These are phyloP conservation scores for Albizia julibrissin DNA, from an alignment of 306 rosid species.

Conservation along the genomic window DNA sequence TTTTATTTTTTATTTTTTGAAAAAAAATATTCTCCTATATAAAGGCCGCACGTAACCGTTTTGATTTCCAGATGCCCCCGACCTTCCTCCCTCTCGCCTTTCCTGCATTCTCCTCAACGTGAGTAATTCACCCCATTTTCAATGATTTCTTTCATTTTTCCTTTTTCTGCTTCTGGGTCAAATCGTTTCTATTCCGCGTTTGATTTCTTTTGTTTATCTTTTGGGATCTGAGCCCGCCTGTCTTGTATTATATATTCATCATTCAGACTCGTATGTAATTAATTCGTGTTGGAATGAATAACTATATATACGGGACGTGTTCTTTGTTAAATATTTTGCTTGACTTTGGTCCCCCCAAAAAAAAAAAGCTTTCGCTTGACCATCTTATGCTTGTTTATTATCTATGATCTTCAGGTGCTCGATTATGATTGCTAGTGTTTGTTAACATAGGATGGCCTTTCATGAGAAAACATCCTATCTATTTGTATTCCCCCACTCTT, in stretches of 20 bases:
- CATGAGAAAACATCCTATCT: neutral
- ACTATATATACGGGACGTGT: neutral
- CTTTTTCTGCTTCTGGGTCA: neutral
- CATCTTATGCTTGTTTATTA: neutral
- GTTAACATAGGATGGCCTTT: neutral
- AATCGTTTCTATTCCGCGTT: neutral
- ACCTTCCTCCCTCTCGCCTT: neutral
- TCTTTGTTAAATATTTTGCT: neutral
- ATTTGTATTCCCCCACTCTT: neutral
- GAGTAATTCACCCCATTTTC: neutral
- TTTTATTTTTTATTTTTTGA: neutral
- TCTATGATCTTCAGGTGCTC: neutral
- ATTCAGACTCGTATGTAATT: neutral
- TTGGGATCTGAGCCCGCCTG: neutral
- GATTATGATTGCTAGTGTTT: neutral
- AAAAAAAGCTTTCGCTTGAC: neutral
- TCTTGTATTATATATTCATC: neutral
- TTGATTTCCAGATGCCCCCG: constrained; percentile 16
- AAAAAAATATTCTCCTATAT: neutral
- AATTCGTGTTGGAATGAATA: neutral
- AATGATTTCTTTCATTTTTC: neutral
- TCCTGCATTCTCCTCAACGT: constrained; percentile 31
- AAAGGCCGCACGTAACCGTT: neutral
- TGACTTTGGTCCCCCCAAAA: neutral
- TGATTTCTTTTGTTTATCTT: neutral